These are phyloP conservation scores for Calonectria ilicicola DNA, from an alignment of 2,329 filamentous ascomycete genomes.

Conservation along the genomic window DNA sequence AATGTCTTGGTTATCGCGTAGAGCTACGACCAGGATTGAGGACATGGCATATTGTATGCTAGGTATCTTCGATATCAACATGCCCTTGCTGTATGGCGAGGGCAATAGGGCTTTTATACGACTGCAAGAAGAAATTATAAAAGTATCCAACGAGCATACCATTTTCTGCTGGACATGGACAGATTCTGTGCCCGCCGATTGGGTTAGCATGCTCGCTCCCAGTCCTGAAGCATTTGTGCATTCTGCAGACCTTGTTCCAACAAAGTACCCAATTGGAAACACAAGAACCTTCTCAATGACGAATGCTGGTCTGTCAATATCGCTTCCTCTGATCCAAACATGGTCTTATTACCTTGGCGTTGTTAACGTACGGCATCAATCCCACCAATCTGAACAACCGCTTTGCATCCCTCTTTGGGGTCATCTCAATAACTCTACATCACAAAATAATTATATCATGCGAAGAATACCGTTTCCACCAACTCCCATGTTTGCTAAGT, in stretches of 20 bases:
- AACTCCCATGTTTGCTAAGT: neutral
- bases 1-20: neutral
- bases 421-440: neutral
- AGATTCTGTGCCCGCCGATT: neutral
- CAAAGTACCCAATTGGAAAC: neutral
- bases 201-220: neutral
- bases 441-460: neutral
- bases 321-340: neutral
- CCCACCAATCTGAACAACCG: neutral
- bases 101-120: slow-evolving; percentile 42
- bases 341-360: neutral
- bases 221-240: neutral
- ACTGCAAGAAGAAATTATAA: slow-evolving; percentile 46
- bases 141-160: neutral
- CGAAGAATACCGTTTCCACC: neutral
- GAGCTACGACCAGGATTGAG: slow-evolving; percentile 36
- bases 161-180: neutral
- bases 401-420: neutral
- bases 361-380: neutral
- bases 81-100: slow-evolving; percentile 46
- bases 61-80: slow-evolving; percentile 46
- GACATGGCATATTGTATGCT: slow-evolving; percentile 48
- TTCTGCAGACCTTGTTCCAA: neutral
- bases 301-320: neutral
- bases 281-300: neutral